phyloP scores from a whole-genome alignment of 2,329 filamentous ascomycete genomes.

The Leptodontidium sp. region DNA sequence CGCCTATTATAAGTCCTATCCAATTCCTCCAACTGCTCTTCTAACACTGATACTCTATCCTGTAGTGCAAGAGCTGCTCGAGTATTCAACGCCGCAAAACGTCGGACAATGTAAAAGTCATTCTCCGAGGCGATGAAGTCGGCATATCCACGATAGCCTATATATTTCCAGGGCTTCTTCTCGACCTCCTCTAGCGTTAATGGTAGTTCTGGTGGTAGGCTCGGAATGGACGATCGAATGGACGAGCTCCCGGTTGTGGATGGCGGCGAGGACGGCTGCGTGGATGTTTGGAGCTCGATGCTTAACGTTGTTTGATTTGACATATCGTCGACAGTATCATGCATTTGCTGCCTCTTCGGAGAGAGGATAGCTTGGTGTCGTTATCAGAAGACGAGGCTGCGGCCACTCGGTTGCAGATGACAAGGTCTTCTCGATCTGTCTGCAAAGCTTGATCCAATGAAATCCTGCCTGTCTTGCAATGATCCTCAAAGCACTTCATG shows the following conservation, averaged over 20 bases:
- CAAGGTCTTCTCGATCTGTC: too few species aligned
- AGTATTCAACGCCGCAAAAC: constrained; percentile 47
- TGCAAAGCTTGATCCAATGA: too few species aligned
- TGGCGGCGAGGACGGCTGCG: background rate
- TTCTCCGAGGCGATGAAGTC: constrained; percentile 46
- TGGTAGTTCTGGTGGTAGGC: background rate
- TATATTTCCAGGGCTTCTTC: constrained; percentile 46
- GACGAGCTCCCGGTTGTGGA: background rate
- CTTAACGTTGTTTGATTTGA: too few species aligned
- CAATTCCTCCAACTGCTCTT: constrained; percentile 38
- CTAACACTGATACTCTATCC: constrained; percentile 46
- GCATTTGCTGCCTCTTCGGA: too few species aligned
- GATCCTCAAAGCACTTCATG: too few species aligned
- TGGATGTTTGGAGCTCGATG: too few species aligned
- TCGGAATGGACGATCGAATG: background rate
- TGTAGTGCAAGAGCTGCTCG: constrained; percentile 47
- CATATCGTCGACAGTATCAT: too few species aligned
- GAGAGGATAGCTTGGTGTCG: too few species aligned
- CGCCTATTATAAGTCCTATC: background rate
- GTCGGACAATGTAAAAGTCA: constrained; percentile 47
- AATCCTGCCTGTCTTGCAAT: too few species aligned
- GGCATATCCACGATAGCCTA: constrained; percentile 44
- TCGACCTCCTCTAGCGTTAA: constrained; percentile 29
- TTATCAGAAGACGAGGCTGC: too few species aligned
- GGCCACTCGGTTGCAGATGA: too few species aligned